These are phyloP conservation scores for Neurospora sp. DNA, from an alignment of 495 filamentous ascomycete species.

Conservation along the genomic window DNA sequence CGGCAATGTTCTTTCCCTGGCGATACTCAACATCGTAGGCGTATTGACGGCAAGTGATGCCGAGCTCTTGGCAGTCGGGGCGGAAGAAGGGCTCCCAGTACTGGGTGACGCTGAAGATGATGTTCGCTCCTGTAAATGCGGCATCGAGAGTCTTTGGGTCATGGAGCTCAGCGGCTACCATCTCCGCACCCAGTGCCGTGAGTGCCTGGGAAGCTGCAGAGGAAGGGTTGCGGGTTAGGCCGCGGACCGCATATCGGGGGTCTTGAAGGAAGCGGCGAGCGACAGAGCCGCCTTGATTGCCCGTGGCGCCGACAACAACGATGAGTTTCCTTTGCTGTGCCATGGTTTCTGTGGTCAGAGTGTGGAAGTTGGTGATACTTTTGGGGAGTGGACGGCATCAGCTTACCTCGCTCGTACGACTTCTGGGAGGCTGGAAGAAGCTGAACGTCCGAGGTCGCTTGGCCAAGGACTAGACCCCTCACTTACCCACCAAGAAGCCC, in stretches of 20 bases:
- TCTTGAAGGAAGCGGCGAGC: conserved; percentile 28
- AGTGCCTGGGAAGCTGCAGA: conserved; percentile 28
- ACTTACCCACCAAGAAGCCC: background rate
- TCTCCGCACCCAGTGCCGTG: conserved; percentile 29
- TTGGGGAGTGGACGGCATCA: background rate
- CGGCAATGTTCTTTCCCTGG: conserved; percentile 44
- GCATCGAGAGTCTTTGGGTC: conserved; percentile 26
- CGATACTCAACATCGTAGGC: conserved; percentile 39
- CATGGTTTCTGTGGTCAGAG: background rate
- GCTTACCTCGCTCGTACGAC: background rate
- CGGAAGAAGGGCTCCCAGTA: conserved; percentile 39
- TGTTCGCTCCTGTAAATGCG: conserved; percentile 34
- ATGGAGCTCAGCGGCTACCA: conserved; percentile 34
- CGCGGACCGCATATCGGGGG: conserved; percentile 28
- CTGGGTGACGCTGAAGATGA: conserved; percentile 42
- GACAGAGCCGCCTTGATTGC: conserved; percentile 36
- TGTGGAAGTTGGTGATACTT: background rate
- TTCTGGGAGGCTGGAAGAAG: background rate
- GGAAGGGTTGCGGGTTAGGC: conserved; percentile 37
- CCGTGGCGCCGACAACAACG: conserved; percentile 32
- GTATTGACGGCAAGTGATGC: conserved; percentile 26
- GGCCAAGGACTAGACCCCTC: background rate
- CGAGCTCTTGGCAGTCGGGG: conserved; percentile 13
- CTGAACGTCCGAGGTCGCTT: background rate
- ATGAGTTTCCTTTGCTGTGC: conserved; percentile 22